Conservation (phyloP, 1,284 basidiomycete genomes). For the Rhizoctonia solani region DNA sequence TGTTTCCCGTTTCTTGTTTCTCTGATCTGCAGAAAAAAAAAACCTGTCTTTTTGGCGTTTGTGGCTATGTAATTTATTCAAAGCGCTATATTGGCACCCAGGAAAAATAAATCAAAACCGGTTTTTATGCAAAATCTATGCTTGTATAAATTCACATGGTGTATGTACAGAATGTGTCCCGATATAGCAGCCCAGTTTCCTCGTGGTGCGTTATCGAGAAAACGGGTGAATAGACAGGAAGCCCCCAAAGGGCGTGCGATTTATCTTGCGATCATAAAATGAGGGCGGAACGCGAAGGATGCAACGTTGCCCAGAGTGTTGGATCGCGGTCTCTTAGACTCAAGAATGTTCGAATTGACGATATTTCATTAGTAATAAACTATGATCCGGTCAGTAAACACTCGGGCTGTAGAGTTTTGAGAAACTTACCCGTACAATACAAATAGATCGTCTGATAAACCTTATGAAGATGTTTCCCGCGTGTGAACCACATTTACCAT, state of each 20-base stretch:
- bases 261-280: slow-evolving; percentile 71
- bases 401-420: too few species aligned
- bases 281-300: slow-evolving; percentile 72
- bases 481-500: slow-evolving; percentile 59
- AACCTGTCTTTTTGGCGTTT: too few species aligned
- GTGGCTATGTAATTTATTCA: too few species aligned
- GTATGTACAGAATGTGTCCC: slow-evolving; percentile 28
- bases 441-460: too few species aligned
- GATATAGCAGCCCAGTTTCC: slow-evolving; percentile 26
- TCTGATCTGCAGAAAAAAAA: too few species aligned
- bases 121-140: too few species aligned
- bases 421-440: too few species aligned
- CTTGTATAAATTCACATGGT: too few species aligned
- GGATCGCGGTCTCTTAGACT: slow-evolving; percentile 50
- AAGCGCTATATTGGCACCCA: too few species aligned
- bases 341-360: not conserved
- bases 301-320: slow-evolving; percentile 86
- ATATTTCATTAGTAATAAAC: not conserved
- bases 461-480: slow-evolving; percentile 62
- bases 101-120: too few species aligned
- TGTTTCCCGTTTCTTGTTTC: too few species aligned
- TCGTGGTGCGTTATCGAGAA: not conserved
- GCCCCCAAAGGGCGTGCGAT: slow-evolving; percentile 20
- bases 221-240: slow-evolving; percentile 28
- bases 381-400: too few species aligned